phyloP scores from a whole-genome alignment of 495 filamentous ascomycete species.

The Neurospora sp. region DNA sequence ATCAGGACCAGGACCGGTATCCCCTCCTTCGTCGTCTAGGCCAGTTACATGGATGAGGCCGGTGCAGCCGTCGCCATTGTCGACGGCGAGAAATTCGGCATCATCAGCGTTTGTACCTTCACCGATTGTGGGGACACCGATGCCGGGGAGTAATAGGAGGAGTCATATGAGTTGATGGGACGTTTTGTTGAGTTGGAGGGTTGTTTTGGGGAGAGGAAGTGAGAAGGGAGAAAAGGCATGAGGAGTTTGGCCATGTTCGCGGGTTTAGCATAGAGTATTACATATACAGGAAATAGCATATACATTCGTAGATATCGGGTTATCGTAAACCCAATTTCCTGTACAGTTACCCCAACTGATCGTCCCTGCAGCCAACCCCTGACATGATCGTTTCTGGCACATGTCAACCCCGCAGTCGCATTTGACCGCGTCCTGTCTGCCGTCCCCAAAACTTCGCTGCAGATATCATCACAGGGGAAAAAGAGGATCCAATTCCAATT shows the following conservation, averaged over 20 bases:
- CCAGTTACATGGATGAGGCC: not conserved
- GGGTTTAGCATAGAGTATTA: not conserved
- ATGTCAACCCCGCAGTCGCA: not conserved
- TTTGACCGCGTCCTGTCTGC: not conserved
- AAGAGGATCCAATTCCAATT: slow-evolving; percentile 1
- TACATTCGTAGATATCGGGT: not conserved
- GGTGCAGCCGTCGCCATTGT: not conserved
- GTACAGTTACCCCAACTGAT: not conserved
- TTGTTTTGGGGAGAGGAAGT: not conserved
- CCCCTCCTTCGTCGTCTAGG: not conserved
- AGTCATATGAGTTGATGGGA: not conserved
- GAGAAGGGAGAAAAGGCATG: not conserved
- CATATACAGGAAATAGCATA: not conserved
- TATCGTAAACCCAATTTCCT: not conserved
- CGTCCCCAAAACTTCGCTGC: slow-evolving; percentile 37
- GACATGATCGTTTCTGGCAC: not conserved
- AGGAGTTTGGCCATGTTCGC: not conserved
- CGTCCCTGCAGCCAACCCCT: not conserved
- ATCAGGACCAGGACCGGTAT: not conserved
- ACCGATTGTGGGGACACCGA: not conserved
- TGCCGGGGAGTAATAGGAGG: not conserved
- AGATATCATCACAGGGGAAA: slow-evolving; percentile 37
- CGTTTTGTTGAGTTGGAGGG: too few species aligned
- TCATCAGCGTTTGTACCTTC: not conserved
- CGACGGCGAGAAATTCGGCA: not conserved